Evolutionary conservation across 768 basidiomycete species (phyloP), one percentile per base, ranked within the genome.

Genomic region (Suillus plorans): DNA sequence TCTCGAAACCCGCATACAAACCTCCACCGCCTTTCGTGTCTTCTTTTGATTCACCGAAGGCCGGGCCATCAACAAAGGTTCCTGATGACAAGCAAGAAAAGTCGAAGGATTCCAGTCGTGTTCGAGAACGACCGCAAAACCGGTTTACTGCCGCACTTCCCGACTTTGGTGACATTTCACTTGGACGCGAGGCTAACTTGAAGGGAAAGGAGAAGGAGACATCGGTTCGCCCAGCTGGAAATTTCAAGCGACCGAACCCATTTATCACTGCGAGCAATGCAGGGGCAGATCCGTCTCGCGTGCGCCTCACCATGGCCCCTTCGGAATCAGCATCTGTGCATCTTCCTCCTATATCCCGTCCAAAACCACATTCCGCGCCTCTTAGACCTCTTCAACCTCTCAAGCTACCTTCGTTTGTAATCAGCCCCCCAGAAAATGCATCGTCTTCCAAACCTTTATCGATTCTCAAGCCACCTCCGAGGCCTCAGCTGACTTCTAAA

Each of bases 1-100:
- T 63, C 10, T 76, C 73, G 63, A 76, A 73, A 60, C 28, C 58
- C 41, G 28, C 39, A 10, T 59, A 44, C 58, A 59, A 42, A 31
- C 25, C 39, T 42, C 74, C 69, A 66, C 73, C 67, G 25, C 73
- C 66, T 39, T 76, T 77, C 20, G 65, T 74, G 31, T 76, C 76
- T 3, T 60, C 76, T 20, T 77, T 77, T 31, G 72, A 65, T 37
- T 5, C 28, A 28, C 53, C 64, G 14, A 41, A 31, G 18, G 36
- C 53, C 20, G 7, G 12, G 34, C 18, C 50, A 42, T 41, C 62
- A 60, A 59, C 57, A n/a, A 41, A 57, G 6, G 18, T 20, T 14
- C 36, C 10, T 25, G n/a, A 28, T 61, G 62, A 58, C 6, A n/a
- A 58, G 28, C 50, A 37, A 16, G 36, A 42, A 8, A 41, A 14